A percentile compares a stretch with the other conserved stretches of the same genome.
Evolutionary conservation across 306 rosid species (phyloP).

Genomic region (Cucumis sativus): Cucumber_9930_V3 NC_026655.2:25344001-25344500

Average conservation of each 20-base stretch:
- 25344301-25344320: neutral
- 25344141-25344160: neutral
- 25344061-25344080: neutral
- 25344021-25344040: neutral
- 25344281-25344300: neutral
- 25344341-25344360: conserved; percentile 2
- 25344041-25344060: neutral
- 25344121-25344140: neutral
- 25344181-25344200: neutral
- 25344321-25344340: neutral
- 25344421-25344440: neutral
- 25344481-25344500: neutral
- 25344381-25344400: neutral
- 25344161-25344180: conserved; percentile 10
- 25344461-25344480: neutral
- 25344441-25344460: neutral
- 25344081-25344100: neutral
- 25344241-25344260: conserved; percentile 20
- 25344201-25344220: neutral
- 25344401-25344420: neutral
- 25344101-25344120: neutral
- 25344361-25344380: neutral
- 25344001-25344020: too few species aligned
- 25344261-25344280: neutral
- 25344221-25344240: conserved; percentile 20